phyloP scores from a whole-genome alignment of 768 basidiomycete genomes.

The Trametes elegans region DNA sequence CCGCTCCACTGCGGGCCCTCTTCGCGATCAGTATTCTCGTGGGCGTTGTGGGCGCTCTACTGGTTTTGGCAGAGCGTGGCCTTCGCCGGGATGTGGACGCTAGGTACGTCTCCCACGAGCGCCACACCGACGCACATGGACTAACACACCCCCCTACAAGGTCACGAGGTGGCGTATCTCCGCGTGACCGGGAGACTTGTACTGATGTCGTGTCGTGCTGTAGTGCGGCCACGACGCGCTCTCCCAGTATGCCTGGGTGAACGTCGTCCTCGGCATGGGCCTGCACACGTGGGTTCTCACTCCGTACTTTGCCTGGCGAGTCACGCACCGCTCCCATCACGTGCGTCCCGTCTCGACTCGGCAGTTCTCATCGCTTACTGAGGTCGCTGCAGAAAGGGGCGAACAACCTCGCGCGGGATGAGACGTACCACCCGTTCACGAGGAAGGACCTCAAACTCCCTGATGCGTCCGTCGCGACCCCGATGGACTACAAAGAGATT shows the following conservation, averaged over 20 bases:
- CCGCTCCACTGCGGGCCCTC: not conserved
- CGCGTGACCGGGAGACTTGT: too few relatives aligned
- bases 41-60: conserved; percentile 19
- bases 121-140: not conserved
- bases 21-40: not conserved
- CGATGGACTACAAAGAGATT: conserved; percentile 27
- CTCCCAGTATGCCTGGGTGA: conserved; percentile 39
- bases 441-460: conserved; percentile 24
- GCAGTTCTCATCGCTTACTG: not conserved
- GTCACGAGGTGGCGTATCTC: conserved; percentile 40
- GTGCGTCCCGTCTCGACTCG: conserved; percentile 10
- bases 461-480: conserved; percentile 11
- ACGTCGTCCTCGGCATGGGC: conserved; percentile 38
- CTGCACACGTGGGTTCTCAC: conserved; percentile 40
- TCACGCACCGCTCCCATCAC: conserved; percentile 28
- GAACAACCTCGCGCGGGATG: conserved; percentile 24
- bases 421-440: conserved; percentile 25
- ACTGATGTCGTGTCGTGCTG: not conserved
- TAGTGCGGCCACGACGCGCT: conserved; percentile 52
- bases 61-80: conserved; percentile 29
- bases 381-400: conserved; percentile 20
- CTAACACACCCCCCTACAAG: conserved; percentile 21
- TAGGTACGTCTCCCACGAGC: conserved; percentile 18
- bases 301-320: conserved; percentile 26
- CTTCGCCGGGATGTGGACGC: conserved; percentile 25